Evolutionary conservation across 164 flowering plant genomes (phyloP).

Genomic region (Piper longum): DNA sequence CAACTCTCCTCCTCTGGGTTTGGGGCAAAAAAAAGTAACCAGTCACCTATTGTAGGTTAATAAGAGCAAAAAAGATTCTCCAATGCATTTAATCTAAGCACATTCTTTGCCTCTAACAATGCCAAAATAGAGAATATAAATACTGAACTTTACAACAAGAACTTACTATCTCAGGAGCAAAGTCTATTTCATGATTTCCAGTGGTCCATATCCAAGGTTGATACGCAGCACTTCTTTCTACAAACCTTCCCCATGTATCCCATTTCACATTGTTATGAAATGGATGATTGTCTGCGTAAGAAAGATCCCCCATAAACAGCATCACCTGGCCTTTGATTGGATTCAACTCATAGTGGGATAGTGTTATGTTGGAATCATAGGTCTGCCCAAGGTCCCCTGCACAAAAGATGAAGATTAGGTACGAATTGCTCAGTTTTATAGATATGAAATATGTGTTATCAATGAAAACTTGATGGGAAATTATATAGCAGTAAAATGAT

Average conservation of each 20-base stretch:
- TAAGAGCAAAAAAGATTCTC: too few relatives aligned
- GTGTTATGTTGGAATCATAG: conserved; percentile 25
- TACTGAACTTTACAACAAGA: not conserved
- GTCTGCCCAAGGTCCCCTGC: conserved; percentile 39
- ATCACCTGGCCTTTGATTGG: conserved; percentile 21
- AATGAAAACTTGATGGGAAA: too few relatives aligned
- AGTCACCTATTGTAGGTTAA: too few relatives aligned
- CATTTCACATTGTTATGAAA: conserved; percentile 23
- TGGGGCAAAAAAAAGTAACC: too few relatives aligned
- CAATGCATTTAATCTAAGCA: too few relatives aligned
- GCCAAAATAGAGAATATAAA: too few relatives aligned
- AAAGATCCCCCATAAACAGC: conserved; percentile 29
- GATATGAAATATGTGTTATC: too few relatives aligned
- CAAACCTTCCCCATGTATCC: conserved; percentile 33
- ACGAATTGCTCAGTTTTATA: not conserved
- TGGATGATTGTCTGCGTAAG: conserved; percentile 28
- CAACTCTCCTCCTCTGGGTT: too few relatives aligned
- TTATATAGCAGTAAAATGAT: too few relatives aligned
- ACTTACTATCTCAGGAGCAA: conserved; percentile 25
- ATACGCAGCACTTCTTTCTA: conserved; percentile 27
- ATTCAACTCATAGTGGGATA: conserved; percentile 20
- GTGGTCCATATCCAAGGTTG: conserved; percentile 42
- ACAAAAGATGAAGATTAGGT: not conserved
- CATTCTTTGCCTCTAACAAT: too few relatives aligned
- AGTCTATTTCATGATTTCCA: conserved; percentile 36